phyloP scores from a whole-genome alignment of 805 yeast genomes.

The Candida awuae region DNA sequence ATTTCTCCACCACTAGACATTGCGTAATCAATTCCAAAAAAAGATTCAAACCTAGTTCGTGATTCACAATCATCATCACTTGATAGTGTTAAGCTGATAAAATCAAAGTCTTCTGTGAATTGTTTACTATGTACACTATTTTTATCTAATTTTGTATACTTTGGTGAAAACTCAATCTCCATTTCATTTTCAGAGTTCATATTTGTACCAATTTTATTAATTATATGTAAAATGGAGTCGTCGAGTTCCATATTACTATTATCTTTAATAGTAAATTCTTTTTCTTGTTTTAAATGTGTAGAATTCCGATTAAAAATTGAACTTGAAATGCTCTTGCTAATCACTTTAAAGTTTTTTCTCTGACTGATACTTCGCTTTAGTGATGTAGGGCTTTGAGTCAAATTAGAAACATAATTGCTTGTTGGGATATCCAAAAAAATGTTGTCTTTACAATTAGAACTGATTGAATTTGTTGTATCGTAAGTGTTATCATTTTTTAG shows the following conservation, averaged over 20 bases:
- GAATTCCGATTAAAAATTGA: too few species aligned
- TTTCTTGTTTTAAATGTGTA: too few species aligned
- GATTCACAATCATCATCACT: constrained; percentile 9
- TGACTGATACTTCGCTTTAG: too few species aligned
- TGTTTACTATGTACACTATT: background rate
- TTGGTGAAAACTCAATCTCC: constrained; percentile 3
- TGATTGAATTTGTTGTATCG: too few species aligned
- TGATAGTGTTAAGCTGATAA: constrained; percentile 4
- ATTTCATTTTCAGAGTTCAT: constrained; percentile 4
- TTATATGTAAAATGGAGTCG: constrained; percentile 5
- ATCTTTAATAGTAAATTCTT: too few species aligned
- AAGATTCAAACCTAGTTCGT: constrained; percentile 2
- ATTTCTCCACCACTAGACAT: background rate
- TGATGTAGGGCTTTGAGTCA: too few species aligned
- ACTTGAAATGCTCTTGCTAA: too few species aligned
- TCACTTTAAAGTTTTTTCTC: too few species aligned
- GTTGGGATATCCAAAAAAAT: too few species aligned
- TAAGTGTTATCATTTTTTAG: too few species aligned
- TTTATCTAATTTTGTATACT: background rate
- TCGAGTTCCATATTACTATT: constrained; percentile 2
- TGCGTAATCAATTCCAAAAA: constrained; percentile 3
- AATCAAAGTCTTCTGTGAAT: background rate
- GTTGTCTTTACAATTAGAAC: too few species aligned
- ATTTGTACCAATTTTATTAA: constrained; percentile 3
- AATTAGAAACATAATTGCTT: too few species aligned